phyloP scores from a whole-genome alignment of 352 stramenopile genomes.

The Pythium guiyangense region DNA sequence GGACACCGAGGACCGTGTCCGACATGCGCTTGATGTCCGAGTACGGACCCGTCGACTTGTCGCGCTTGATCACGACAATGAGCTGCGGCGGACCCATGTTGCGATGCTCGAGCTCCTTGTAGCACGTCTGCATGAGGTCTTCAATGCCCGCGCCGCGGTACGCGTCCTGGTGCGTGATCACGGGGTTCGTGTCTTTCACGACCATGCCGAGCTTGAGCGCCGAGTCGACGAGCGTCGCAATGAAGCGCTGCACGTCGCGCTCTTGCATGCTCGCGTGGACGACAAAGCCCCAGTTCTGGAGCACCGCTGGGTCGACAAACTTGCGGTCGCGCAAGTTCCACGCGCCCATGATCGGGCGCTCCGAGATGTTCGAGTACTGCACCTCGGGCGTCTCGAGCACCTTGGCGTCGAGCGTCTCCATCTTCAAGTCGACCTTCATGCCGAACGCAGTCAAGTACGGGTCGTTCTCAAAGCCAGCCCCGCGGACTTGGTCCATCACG shows the following conservation, averaged over 20 bases:
- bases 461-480: slow-evolving; percentile 69
- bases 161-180: slow-evolving; percentile 33
- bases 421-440: slow-evolving; percentile 44
- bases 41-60: slow-evolving; percentile 42
- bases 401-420: slow-evolving; percentile 42
- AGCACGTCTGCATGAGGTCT: slow-evolving; percentile 59
- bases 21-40: slow-evolving; percentile 72
- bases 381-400: slow-evolving; percentile 59
- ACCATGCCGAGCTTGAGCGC: slow-evolving; percentile 32
- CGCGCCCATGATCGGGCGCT: slow-evolving; percentile 46
- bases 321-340: slow-evolving; percentile 80
- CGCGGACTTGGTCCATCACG: slow-evolving; percentile 55
- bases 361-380: slow-evolving; percentile 55
- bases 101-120: slow-evolving; percentile 33
- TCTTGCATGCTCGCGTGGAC: slow-evolving; percentile 30
- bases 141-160: slow-evolving; percentile 36
- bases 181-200: slow-evolving; percentile 32
- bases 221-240: slow-evolving; percentile 31
- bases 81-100: slow-evolving; percentile 36
- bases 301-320: slow-evolving; percentile 45
- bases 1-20: slow-evolving; percentile 60
- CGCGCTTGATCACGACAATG: slow-evolving; percentile 55
- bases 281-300: slow-evolving; percentile 61
- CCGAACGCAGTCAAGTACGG: slow-evolving; percentile 59
- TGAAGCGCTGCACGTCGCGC: slow-evolving; percentile 37